Evolutionary conservation across 805 yeast species (phyloP).

Genomic region (Ogataea thermomethanolica): DNA sequence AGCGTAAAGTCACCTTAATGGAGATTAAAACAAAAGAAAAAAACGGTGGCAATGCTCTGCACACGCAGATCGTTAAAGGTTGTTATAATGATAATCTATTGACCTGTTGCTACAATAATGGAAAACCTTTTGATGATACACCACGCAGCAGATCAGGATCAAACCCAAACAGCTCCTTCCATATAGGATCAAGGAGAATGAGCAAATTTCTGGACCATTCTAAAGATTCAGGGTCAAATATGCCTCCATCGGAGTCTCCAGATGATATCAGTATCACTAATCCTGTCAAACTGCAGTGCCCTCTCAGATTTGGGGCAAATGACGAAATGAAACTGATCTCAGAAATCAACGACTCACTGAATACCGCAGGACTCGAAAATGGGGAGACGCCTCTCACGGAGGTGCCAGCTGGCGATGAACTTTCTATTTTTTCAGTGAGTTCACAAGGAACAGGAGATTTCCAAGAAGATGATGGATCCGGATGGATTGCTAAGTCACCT

Average conservation of each 20-base stretch:
- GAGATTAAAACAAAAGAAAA: conserved; percentile 60
- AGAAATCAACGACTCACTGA: conserved; percentile 25
- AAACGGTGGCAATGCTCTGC: conserved; percentile 34
- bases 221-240: conserved; percentile 2
- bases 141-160: conserved; percentile 22
- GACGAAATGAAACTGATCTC: conserved; percentile 30
- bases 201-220: conserved; percentile 21
- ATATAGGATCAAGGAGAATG: conserved; percentile 15
- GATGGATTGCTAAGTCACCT: conserved; percentile 25
- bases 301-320: conserved; percentile 31
- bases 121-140: conserved; percentile 12
- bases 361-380: conserved; percentile 23
- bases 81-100: conserved; percentile 60
- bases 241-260: conserved; percentile 1
- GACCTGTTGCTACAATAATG: conserved; percentile 48
- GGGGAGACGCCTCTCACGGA: conserved; percentile 2
- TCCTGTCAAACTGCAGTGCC: conserved; percentile 37
- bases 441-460: conserved; percentile 21
- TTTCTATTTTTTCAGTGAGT: conserved; percentile 27
- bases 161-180: conserved; percentile 4
- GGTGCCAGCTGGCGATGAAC: conserved; percentile 17
- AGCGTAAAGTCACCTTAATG: conserved; percentile 54
- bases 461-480: conserved; percentile 16
- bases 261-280: conserved; percentile 34
- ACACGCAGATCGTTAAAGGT: conserved; percentile 57